Percentiles rank a stretch among this genome's conserved stretches.
phyloP scores from a whole-genome alignment of 2,329 filamentous ascomycete genomes.

The Zasmidium citrigriseum region DNA sequence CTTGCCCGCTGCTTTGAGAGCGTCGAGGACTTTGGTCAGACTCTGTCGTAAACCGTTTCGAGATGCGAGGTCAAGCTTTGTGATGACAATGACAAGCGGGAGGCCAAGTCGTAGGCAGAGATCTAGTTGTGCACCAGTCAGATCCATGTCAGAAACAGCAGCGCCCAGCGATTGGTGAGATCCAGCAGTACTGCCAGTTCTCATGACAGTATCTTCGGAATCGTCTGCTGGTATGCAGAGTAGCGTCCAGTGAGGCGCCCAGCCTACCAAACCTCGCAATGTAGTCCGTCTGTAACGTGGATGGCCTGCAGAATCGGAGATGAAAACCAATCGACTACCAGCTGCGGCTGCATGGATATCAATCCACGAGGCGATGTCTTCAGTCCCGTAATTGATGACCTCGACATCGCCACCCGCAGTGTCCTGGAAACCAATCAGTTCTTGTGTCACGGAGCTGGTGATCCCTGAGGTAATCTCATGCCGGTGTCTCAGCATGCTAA shows the following conservation, averaged over 20 bases:
- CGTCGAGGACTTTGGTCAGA: constrained; percentile 71
- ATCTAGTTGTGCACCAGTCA: constrained; percentile 78
- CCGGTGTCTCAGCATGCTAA: constrained; percentile 86
- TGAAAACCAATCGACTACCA: constrained; percentile 75
- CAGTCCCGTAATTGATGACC: constrained; percentile 81
- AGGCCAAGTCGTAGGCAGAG: constrained; percentile 79
- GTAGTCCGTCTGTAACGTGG: constrained; percentile 87
- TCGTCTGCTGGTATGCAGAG: constrained; percentile 85
- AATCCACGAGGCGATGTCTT: constrained; percentile 88
- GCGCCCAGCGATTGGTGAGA: constrained; percentile 55
- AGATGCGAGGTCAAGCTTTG: constrained; percentile 85
- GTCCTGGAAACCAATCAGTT: constrained; percentile 77
- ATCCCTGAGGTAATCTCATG: constrained; percentile 91
- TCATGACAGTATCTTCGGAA: constrained; percentile 51
- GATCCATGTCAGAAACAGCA: constrained; percentile 63
- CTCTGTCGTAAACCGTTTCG: constrained; percentile 69
- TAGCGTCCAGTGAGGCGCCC: constrained; percentile 92
- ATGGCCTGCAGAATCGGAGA: constrained; percentile 90
- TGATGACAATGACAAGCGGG: constrained; percentile 79
- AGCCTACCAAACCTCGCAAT: constrained; percentile 85
- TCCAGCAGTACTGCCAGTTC: constrained; percentile 49
- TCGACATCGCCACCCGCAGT: constrained; percentile 32
- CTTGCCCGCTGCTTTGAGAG: constrained; percentile 73
- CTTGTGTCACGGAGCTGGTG: constrained; percentile 92
- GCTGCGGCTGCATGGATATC: constrained; percentile 84